A percentile compares a stretch with the other conserved stretches of the same genome.
These are phyloP conservation scores for Alternaria hordeiaustralica DNA, from an alignment of 2,329 filamentous ascomycete species.

Conservation along the genomic window DNA sequence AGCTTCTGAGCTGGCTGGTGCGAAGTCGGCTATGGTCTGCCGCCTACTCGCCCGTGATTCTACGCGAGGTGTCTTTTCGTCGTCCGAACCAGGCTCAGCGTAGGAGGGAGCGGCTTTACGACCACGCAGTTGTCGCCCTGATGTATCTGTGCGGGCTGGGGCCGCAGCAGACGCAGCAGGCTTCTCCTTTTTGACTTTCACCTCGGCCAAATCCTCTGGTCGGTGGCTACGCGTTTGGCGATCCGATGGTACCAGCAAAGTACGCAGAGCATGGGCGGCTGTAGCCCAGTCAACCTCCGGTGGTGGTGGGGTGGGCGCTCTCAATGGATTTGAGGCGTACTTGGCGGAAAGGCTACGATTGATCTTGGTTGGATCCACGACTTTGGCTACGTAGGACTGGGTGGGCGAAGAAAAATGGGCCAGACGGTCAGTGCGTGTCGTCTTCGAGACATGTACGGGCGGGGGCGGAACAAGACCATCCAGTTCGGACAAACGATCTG, in stretches of 20 bases:
- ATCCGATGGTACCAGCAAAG: constrained; percentile 77
- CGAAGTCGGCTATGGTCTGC: constrained; percentile 51
- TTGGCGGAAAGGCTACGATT: constrained; percentile 67
- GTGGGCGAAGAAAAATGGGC: constrained; percentile 88
- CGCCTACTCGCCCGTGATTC: constrained; percentile 40
- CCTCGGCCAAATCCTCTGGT: constrained; percentile 74
- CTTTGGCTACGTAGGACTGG: constrained; percentile 83
- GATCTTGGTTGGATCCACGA: constrained; percentile 70
- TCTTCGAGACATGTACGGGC: constrained; percentile 61
- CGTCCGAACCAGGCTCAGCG: constrained; percentile 57
- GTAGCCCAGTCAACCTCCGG: constrained; percentile 86
- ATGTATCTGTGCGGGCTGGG: constrained; percentile 53
- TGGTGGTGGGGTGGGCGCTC: constrained; percentile 68
- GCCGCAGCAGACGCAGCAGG: constrained; percentile 43
- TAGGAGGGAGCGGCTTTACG: constrained; percentile 65
- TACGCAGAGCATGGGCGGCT: constrained; percentile 82
- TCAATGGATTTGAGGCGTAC: constrained; percentile 45
- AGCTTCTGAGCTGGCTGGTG: constrained; percentile 31
- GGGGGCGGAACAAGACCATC: constrained; percentile 45
- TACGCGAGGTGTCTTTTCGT: constrained; percentile 36
- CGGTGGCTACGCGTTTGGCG: constrained; percentile 78
- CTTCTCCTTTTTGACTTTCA: constrained; percentile 64
- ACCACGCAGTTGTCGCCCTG: constrained; percentile 71
- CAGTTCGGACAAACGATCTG: constrained; percentile 37
- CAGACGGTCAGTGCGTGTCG: constrained; percentile 60